phyloP scores from a whole-genome alignment of 108 stramenopile species.

The Skeletonema grethae region DNA sequence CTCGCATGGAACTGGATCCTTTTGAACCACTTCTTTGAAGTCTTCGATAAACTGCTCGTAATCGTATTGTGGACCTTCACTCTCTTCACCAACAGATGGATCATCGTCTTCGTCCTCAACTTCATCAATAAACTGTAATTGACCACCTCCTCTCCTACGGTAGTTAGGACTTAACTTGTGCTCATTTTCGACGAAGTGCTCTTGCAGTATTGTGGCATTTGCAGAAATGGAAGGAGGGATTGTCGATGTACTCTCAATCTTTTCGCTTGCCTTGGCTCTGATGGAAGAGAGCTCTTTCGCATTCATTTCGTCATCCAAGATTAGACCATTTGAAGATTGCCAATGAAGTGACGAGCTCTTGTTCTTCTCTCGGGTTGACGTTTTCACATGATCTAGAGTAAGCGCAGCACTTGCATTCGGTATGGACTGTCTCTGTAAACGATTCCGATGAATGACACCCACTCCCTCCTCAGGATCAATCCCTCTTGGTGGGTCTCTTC shows the following conservation, averaged over 20 bases:
- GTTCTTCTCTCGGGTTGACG: neutral
- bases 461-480: neutral
- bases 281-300: neutral
- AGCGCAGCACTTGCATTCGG: neutral
- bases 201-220: neutral
- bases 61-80: neutral
- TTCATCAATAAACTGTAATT: neutral
- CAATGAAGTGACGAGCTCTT: neutral
- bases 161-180: neutral
- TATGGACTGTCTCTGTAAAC: neutral
- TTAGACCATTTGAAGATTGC: neutral
- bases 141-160: neutral
- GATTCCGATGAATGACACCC: neutral
- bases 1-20: neutral
- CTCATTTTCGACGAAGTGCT: neutral
- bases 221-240: neutral
- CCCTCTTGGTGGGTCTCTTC: neutral
- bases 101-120: neutral
- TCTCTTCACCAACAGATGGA: neutral
- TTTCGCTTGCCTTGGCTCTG: neutral
- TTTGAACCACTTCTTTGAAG: neutral
- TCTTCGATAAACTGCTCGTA: neutral
- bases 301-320: neutral
- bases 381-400: neutral
- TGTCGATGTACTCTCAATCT: neutral